phyloP scores from a whole-genome alignment of 140 eudicot genomes.

The Ambrosia hybrid region DNA sequence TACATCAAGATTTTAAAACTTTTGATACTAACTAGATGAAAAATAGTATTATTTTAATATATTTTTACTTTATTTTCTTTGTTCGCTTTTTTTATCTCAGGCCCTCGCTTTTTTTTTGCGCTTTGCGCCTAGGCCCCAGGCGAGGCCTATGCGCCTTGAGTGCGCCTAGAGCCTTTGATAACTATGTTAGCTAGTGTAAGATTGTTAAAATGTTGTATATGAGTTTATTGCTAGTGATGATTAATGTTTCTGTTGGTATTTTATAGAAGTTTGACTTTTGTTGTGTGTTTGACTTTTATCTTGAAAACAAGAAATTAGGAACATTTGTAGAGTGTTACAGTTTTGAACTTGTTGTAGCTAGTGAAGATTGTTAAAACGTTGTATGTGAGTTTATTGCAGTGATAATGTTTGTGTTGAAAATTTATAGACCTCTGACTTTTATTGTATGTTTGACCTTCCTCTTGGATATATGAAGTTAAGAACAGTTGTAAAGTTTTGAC shows the following conservation, averaged over 20 bases:
- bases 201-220: neutral
- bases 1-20: too few species aligned
- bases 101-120: too few species aligned
- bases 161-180: too few species aligned
- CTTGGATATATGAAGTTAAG: neutral
- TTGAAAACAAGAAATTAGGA: neutral
- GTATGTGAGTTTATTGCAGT: conserved; percentile 5
- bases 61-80: too few species aligned
- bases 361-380: neutral
- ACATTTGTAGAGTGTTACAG: neutral
- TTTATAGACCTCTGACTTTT: neutral
- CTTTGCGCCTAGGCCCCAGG: too few species aligned
- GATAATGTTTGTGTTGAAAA: conserved; percentile 12
- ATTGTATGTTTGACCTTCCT: conserved; percentile 21
- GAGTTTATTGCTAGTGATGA: conserved; percentile 5
- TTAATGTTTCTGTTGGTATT: neutral
- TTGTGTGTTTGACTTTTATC: neutral
- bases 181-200: too few species aligned
- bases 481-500: conserved; percentile 14
- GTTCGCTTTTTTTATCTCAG: too few species aligned
- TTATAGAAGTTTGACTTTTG: neutral
- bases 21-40: too few species aligned
- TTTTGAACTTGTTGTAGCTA: conserved; percentile 1
- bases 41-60: too few species aligned
- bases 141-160: too few species aligned